Conservation (phyloP, 352 stramenopile genomes). For the Pythium diclinum region DNA sequence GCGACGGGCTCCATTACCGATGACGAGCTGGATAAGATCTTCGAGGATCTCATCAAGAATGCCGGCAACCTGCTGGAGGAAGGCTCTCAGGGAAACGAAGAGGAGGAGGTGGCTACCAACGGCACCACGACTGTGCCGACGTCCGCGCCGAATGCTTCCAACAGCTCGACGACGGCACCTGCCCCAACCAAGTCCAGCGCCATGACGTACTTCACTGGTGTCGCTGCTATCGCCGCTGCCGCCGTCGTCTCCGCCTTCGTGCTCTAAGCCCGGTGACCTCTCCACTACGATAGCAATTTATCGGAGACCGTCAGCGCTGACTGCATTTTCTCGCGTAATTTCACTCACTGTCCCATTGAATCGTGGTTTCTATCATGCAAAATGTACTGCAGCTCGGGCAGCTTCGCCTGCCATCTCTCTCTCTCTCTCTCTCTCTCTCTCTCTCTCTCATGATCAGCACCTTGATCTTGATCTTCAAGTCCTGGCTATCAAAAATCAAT, state of each 20-base stretch:
- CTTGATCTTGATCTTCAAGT: too few species aligned
- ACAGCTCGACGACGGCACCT: not conserved
- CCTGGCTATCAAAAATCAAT: too few species aligned
- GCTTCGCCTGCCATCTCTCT: too few species aligned
- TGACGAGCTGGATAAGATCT: not conserved
- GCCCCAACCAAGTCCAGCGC: not conserved
- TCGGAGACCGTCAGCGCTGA: not conserved
- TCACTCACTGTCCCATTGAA: not conserved
- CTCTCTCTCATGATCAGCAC: too few species aligned
- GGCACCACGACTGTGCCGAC: not conserved
- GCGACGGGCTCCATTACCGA: not conserved
- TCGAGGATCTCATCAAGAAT: not conserved
- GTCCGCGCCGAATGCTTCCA: not conserved
- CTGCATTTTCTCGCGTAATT: not conserved
- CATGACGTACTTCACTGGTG: not conserved
- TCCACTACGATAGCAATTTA: not conserved
- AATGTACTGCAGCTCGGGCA: too few species aligned
- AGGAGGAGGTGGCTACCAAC: not conserved
- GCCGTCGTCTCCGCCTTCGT: not conserved
- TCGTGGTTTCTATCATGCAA: not conserved
- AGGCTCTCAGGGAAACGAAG: not conserved
- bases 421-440: too few species aligned
- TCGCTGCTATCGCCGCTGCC: not conserved
- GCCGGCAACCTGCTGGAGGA: not conserved
- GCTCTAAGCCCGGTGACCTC: not conserved